These are phyloP conservation scores for Arachnopeziza araneosa DNA, from an alignment of 2,329 filamentous ascomycete genomes.

Conservation along the genomic window DNA sequence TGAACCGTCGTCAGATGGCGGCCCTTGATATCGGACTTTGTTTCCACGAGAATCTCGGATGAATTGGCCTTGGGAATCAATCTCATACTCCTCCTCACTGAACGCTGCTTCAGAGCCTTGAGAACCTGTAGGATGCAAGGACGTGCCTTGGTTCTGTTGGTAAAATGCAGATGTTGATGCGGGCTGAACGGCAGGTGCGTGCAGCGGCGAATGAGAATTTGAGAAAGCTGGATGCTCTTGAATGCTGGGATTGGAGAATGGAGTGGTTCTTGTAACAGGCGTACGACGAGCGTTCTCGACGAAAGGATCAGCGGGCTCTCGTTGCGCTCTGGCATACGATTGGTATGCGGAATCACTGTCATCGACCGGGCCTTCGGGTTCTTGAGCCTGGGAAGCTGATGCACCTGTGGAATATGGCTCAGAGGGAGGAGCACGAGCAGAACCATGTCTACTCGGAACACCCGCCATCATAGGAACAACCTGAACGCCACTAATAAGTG, in stretches of 20 bases:
- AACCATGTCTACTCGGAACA: slow-evolving; percentile 50
- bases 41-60: slow-evolving; percentile 56
- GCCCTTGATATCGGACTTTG: slow-evolving; percentile 44
- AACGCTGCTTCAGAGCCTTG: slow-evolving; percentile 48
- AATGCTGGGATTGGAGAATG: slow-evolving; percentile 16
- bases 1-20: slow-evolving; percentile 45
- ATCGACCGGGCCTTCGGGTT: slow-evolving; percentile 20
- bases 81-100: slow-evolving; percentile 66
- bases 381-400: slow-evolving; percentile 17
- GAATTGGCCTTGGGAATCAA: slow-evolving; percentile 56
- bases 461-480: slow-evolving; percentile 88
- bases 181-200: slow-evolving; percentile 40
- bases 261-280: slow-evolving; percentile 24
- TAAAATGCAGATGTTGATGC: slow-evolving; percentile 37
- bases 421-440: slow-evolving; percentile 35
- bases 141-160: slow-evolving; percentile 36
- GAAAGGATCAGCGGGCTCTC: slow-evolving; percentile 60
- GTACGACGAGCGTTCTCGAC: slow-evolving; percentile 38
- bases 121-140: slow-evolving; percentile 15
- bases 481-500: slow-evolving; percentile 85
- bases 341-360: slow-evolving; percentile 25
- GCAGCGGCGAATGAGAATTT: slow-evolving; percentile 35
- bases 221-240: slow-evolving; percentile 19
- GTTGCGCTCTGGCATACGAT: slow-evolving; percentile 23
- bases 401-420: slow-evolving; percentile 37